A percentile compares a stretch with the other conserved stretches of the same genome.
These are phyloP conservation scores for Luffa acutangula DNA, from an alignment of 306 rosid species.

Conservation along the genomic window DNA sequence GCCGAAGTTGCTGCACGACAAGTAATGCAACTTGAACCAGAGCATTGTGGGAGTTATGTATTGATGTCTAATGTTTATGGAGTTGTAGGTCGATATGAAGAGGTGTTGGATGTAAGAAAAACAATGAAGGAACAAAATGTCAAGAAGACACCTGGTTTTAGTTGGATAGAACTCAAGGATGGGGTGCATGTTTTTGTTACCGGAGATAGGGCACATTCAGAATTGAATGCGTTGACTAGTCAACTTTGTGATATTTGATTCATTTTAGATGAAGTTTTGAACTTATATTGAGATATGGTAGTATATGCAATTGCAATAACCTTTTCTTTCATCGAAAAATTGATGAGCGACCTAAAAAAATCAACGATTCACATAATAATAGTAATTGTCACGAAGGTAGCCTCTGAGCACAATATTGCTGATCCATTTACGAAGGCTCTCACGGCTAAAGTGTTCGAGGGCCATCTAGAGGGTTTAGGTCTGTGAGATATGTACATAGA, in stretches of 20 bases:
- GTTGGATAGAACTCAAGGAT: constrained; percentile 79
- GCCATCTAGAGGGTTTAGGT: no score
- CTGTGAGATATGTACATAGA: no score
- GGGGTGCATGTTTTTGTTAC: constrained; percentile 60
- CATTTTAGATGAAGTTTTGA: background rate
- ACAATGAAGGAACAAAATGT: constrained; percentile 67
- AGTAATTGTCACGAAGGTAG: no score
- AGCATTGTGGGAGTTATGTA: constrained; percentile 67
- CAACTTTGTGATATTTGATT: constrained; percentile 50
- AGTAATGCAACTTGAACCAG: constrained; percentile 62
- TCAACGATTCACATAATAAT: no score
- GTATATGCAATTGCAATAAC: background rate
- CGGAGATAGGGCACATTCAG: constrained; percentile 55
- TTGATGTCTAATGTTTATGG: constrained; percentile 67
- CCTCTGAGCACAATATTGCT: no score
- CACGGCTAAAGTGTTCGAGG: no score
- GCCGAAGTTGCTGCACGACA: constrained; percentile 46
- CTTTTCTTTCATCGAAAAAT: background rate
- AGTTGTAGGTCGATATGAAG: constrained; percentile 51
- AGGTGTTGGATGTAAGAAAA: constrained; percentile 53
- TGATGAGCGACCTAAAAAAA: background rate
- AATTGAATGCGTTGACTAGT: constrained; percentile 55
- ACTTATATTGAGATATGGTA: background rate
- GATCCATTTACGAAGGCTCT: no score
- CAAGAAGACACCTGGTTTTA: constrained; percentile 69